phyloP scores from a whole-genome alignment of 495 filamentous ascomycete species.

The Lophium mytilinum region DNA sequence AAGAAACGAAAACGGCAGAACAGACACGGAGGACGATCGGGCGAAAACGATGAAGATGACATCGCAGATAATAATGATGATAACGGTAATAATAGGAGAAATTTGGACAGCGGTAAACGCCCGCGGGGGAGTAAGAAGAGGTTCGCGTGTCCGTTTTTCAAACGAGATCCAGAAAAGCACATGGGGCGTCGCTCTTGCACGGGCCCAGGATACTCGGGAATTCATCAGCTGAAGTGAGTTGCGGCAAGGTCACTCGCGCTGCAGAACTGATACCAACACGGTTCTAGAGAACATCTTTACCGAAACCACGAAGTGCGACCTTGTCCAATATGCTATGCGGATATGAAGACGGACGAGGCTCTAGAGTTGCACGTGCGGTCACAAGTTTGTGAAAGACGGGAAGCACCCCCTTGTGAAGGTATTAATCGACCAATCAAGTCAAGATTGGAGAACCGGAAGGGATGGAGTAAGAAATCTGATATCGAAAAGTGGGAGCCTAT shows the following conservation, averaged over 20 bases:
- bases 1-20: neutral
- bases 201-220: neutral
- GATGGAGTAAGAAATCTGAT: neutral
- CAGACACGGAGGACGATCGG: neutral
- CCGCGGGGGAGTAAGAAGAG: neutral
- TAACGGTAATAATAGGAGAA: neutral
- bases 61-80: neutral
- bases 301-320: neutral
- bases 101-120: too few relatives aligned
- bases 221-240: neutral
- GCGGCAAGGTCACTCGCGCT: neutral
- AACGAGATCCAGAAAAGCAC: neutral
- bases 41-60: too few relatives aligned
- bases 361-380: neutral
- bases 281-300: neutral
- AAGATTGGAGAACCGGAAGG: neutral
- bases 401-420: neutral
- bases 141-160: neutral
- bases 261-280: neutral
- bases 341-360: neutral
- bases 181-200: neutral
- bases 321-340: neutral
- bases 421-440: neutral
- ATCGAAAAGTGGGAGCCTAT: neutral
- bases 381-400: neutral